phyloP scores from a whole-genome alignment of 352 stramenopile genomes.

The Pythium phragmitis region DNA sequence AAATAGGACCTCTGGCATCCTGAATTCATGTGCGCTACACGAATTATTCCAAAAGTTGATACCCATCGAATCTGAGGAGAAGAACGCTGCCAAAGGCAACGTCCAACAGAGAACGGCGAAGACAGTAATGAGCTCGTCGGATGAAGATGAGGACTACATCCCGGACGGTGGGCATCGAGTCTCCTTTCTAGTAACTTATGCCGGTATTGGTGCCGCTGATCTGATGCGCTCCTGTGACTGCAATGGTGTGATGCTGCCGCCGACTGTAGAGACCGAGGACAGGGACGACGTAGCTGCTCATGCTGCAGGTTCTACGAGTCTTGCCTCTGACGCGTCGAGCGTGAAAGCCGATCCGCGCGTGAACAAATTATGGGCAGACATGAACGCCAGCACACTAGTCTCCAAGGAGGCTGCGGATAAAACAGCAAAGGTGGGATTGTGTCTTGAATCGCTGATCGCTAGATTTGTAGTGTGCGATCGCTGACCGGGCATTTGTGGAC shows the following conservation, averaged over 20 bases:
- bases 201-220: background rate
- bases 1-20: slow-evolving; percentile 13
- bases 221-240: background rate
- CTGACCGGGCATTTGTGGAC: background rate
- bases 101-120: background rate
- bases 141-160: slow-evolving; percentile 70
- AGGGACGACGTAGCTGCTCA: background rate
- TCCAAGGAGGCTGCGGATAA: slow-evolving; percentile 46
- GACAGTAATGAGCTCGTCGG: slow-evolving; percentile 54
- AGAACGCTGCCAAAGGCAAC: background rate
- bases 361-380: slow-evolving; percentile 59
- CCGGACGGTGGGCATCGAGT: slow-evolving; percentile 42
- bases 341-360: slow-evolving; percentile 37
- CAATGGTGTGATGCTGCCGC: slow-evolving; percentile 3
- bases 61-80: no score
- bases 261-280: slow-evolving; percentile 13
- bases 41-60: background rate
- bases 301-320: background rate
- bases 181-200: background rate
- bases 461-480: background rate
- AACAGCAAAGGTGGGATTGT: slow-evolving; percentile 42
- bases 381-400: slow-evolving; percentile 60
- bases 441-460: background rate
- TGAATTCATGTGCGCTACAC: background rate
- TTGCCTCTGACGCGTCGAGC: slow-evolving; percentile 5